These are phyloP conservation scores for Ceratocystis diversiconidia DNA, from an alignment of 2,329 filamentous ascomycete genomes.

Conservation along the genomic window DNA sequence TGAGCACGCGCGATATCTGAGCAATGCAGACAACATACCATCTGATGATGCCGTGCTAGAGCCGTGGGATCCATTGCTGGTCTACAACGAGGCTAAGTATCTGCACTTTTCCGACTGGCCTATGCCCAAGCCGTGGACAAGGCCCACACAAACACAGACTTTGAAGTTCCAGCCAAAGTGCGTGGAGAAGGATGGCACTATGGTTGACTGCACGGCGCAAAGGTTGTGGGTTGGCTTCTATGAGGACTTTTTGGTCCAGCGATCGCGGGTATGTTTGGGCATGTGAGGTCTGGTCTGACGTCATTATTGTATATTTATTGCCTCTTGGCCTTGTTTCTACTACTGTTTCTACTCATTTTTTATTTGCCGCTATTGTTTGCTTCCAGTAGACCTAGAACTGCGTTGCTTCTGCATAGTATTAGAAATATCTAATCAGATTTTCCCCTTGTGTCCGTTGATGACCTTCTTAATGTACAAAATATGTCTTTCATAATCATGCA, in stretches of 20 bases:
- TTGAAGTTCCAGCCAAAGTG: slow-evolving; percentile 19
- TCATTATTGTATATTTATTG: too few relatives aligned
- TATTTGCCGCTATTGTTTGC: neutral
- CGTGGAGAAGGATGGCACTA: slow-evolving; percentile 36
- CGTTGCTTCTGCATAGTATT: neutral
- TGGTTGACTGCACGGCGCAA: slow-evolving; percentile 28
- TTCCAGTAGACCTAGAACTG: too few relatives aligned
- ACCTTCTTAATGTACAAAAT: slow-evolving; percentile 12
- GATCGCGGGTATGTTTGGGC: slow-evolving; percentile 3
- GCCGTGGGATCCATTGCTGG: slow-evolving; percentile 40
- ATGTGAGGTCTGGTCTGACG: neutral
- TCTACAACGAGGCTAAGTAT: slow-evolving; percentile 46
- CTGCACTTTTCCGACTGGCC: slow-evolving; percentile 63
- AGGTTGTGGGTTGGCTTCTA: slow-evolving; percentile 29
- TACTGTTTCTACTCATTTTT: neutral
- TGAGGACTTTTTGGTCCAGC: slow-evolving; percentile 30
- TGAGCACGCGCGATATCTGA: slow-evolving; percentile 32
- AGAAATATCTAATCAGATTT: neutral
- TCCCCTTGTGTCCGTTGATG: neutral
- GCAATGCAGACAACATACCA: slow-evolving; percentile 27
- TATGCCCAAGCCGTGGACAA: slow-evolving; percentile 44
- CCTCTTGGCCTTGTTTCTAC: neutral
- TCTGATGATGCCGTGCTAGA: slow-evolving; percentile 27
- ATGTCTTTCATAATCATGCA: slow-evolving; percentile 12
- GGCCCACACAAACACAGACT: slow-evolving; percentile 13